phyloP scores from a whole-genome alignment of 805 yeast genomes.

The Candida bentonensis region DNA sequence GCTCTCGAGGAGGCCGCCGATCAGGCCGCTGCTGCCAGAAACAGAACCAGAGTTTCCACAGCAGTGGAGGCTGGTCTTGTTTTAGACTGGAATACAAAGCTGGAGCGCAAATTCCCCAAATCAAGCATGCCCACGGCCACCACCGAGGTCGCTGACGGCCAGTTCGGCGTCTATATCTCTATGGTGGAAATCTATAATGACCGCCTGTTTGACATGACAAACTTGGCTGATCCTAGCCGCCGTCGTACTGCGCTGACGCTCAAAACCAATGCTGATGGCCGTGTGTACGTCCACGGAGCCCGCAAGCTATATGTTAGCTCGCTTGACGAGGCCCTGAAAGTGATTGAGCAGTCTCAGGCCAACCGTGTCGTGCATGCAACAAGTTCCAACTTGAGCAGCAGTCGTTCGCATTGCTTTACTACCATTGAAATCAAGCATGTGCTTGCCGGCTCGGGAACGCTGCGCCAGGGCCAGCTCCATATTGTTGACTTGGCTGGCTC shows the following conservation, averaged over 20 bases:
- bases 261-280: constrained; percentile 28
- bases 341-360: constrained; percentile 27
- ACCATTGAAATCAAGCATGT: constrained; percentile 27
- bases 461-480: constrained; percentile 25
- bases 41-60: constrained; percentile 6
- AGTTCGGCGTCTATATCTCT: constrained; percentile 31
- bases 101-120: constrained; percentile 1
- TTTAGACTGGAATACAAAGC: constrained; percentile 10
- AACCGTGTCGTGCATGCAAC: constrained; percentile 31
- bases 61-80: constrained; percentile 12
- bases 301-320: constrained; percentile 28
- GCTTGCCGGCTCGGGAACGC: constrained; percentile 10
- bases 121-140: background rate
- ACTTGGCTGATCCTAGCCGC: constrained; percentile 18
- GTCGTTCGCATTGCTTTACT: constrained; percentile 40
- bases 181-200: constrained; percentile 42
- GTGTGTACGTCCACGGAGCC: constrained; percentile 30
- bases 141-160: constrained; percentile 1
- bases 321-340: constrained; percentile 23
- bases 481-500: constrained; percentile 42
- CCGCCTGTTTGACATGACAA: constrained; percentile 19
- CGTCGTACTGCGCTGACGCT: constrained; percentile 11
- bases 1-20: constrained; percentile 10
- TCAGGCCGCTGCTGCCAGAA: constrained; percentile 6
- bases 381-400: constrained; percentile 28